Base-by-base conservation (phyloP, 2,329 filamentous ascomycete genomes). In the Chaetomium olivaceum region DNA sequence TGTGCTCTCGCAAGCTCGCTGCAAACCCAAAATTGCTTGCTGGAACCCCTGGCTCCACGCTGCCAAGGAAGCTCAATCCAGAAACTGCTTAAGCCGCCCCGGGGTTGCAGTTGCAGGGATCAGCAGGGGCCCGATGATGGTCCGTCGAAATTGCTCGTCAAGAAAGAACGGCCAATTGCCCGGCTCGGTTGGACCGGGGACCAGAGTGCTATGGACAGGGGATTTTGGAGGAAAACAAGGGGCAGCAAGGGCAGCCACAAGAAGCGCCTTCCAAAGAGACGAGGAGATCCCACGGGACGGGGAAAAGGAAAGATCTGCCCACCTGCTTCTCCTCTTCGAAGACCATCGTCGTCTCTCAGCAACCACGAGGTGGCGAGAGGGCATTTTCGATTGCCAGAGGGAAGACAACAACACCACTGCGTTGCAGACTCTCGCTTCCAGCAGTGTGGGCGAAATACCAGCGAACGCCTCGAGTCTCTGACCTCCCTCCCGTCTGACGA, bases 111-210 rank as follows among this genome's bases (percentile, higher is more conserved):
- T 63, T 61, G 61, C 71, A 70, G 64, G 71, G 70, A 68, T 71
- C 63, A 66, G 69, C 70, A 69, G 67, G 69, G 65, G 67, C 64
- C 70, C 58, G 58, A 64, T 65, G 67, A 65, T 71, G 70, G 67
- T 71, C 63, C 68, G 67, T 67, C 21, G 69, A 72, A 73, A 73
- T 73, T 73, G 71, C 71, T 67, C 67, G 69, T 63, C 33, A 58
- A 14, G 65, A 66, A 66, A 62, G 58, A 58, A n/a, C 21, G 65
- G 67, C 67, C 61, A 69, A 71, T 64, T 59, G 66, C 62, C 67
- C 63, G 58, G 62, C 48, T 61, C 62, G 62, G 63, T 63, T 66
- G 62, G 59, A 58, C 43, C 57, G 62, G 63, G 61, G 39, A 56
- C 36, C 54, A 59, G 50, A 29, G 46, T 61, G 60, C 61, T 57